These are phyloP conservation scores for Aplosporella prunicola DNA, from an alignment of 2,329 filamentous ascomycete species.

Conservation along the genomic window DNA sequence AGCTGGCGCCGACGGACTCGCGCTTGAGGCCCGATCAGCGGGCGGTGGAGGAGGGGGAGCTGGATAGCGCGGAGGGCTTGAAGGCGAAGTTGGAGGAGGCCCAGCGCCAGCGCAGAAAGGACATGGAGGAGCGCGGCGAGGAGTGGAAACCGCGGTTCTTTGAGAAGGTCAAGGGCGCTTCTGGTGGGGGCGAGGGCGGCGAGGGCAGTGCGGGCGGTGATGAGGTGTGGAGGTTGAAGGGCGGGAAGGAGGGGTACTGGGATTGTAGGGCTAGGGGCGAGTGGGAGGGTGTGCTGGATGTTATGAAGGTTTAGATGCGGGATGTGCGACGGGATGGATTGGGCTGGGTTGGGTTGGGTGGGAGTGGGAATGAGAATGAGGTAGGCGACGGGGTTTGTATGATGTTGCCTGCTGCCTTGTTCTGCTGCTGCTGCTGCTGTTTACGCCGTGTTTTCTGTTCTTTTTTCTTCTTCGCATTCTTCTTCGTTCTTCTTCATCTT, in stretches of 20 bases:
- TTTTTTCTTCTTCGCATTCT: too few species aligned
- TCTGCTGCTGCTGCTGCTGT: too few species aligned
- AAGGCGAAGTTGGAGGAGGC: constrained; percentile 80
- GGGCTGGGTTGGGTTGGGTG: too few species aligned
- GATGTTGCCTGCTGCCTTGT: too few species aligned
- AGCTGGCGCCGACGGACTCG: constrained; percentile 72
- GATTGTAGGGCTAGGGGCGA: constrained; percentile 62
- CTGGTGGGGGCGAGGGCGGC: constrained; percentile 21
- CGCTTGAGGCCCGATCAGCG: constrained; percentile 81
- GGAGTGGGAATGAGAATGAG: too few species aligned
- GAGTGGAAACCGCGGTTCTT: constrained; percentile 78
- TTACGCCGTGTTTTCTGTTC: too few species aligned
- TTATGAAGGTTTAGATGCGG: constrained; percentile 41
- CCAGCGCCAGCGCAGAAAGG: constrained; percentile 64
- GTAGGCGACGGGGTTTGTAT: too few species aligned
- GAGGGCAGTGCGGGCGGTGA: constrained; percentile 28
- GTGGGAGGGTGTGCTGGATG: constrained; percentile 52
- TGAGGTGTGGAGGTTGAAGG: constrained; percentile 55
- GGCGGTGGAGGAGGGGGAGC: constrained; percentile 67
- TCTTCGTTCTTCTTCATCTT: too few species aligned
- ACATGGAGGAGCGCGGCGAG: constrained; percentile 66
- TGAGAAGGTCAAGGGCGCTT: constrained; percentile 45
- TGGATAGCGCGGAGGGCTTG: constrained; percentile 73
- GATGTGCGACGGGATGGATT: too few species aligned
- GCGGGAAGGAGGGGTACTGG: constrained; percentile 87